Evolutionary conservation across 1,139 yeast species (phyloP), one percentile per base, ranked within the genome.

Genomic region (Suhomyces guaymorum): DNA sequence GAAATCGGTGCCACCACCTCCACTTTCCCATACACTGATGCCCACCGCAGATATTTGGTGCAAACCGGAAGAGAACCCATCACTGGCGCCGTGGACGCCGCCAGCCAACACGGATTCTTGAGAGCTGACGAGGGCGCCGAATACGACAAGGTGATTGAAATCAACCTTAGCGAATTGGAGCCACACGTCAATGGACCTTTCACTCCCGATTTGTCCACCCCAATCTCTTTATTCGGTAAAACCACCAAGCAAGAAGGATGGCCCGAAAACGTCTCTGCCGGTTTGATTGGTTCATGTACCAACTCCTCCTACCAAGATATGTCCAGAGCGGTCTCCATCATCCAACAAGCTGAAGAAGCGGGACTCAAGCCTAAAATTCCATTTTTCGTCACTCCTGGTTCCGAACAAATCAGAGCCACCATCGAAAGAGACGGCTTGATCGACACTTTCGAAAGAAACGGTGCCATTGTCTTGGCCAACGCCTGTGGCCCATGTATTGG

Each of bases 401-500:
- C 96, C n/a, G 98, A 92, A 68, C 97, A 89, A 66, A 87, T 92
- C 52, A 80, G 97, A 62, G 97, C 98, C 33, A 92, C 98, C 30
- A 83, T 92, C 50, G 96, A 88, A 63, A 80, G 96, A 61, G 97
- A 92, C 58, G 97, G 97, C 12, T 73, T 86, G 47, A 78, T 85
- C 38, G 76, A 82, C 27, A 80, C 84, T 24, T 88, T 92, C 57
- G 82, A 82, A 58, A 74, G 81, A 32, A 84, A 82, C 52, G 97
- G 97, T 38, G 97, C 96, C 33, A 73, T 80, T 35, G 96, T 92
- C 12, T 72, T 92, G 47, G 96, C 97, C 27, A 92, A 92, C 57
- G 98, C 98, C 11, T 92, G 98, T 72, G 98, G 98, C 40, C 98
- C 97, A 46, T 92, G 98, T 73, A 92, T 92, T 55, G 98, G 98